Conservation (phyloP, 2,329 filamentous ascomycete species). For the Penicillium occitanis region DNA sequence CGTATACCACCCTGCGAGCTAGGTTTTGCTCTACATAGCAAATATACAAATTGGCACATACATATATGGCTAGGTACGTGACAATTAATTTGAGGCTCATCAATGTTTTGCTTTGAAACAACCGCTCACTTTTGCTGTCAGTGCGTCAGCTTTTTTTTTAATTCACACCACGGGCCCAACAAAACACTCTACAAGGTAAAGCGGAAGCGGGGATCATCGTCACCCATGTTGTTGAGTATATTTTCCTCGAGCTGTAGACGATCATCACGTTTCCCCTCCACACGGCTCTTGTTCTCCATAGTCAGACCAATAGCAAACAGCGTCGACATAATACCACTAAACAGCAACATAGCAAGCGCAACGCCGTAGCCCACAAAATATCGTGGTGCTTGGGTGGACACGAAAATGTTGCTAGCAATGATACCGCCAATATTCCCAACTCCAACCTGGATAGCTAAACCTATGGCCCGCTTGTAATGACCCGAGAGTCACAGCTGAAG, state of each 20-base stretch:
- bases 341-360: conserved; percentile 33
- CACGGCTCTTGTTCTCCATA: conserved; percentile 33
- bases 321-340: conserved; percentile 30
- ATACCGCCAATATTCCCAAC: conserved; percentile 68
- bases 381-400: conserved; percentile 30
- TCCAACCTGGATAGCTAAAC: conserved; percentile 28
- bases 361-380: conserved; percentile 41
- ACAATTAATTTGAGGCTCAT: not conserved
- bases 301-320: conserved; percentile 29
- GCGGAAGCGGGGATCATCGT: conserved; percentile 36
- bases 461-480: conserved; percentile 46
- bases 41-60: not conserved
- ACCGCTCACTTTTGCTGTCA: not conserved
- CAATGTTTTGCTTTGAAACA: no score
- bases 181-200: conserved; percentile 29
- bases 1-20: not conserved
- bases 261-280: conserved; percentile 28
- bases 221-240: conserved; percentile 32
- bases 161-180: not conserved
- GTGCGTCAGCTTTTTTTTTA: not conserved
- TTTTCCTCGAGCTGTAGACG: conserved; percentile 24
- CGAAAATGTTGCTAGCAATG: conserved; percentile 55
- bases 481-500: conserved; percentile 27
- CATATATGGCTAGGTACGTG: not conserved
- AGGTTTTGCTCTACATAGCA: not conserved